phyloP scores from a whole-genome alignment of 192 early-diverging fungal genomes.

The Jimgerdemannia flammicorona region DNA sequence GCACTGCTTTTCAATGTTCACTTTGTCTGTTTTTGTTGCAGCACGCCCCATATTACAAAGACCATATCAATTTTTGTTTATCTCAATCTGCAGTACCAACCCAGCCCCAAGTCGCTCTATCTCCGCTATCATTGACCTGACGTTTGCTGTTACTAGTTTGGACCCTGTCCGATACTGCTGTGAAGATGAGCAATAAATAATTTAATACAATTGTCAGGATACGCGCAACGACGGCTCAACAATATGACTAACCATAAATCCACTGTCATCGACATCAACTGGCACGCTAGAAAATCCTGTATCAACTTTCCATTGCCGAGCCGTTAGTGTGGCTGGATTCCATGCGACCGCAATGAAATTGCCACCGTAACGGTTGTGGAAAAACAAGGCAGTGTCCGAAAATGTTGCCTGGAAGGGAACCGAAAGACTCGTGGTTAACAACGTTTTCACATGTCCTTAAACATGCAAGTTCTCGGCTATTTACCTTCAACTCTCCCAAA shows the following conservation, averaged over 20 bases:
- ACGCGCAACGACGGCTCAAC: not conserved
- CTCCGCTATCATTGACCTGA: not conserved
- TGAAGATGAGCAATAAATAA: not conserved
- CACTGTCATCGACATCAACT: slow-evolving; percentile 40
- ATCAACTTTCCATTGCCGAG: slow-evolving; percentile 63
- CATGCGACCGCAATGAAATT: slow-evolving; percentile 66
- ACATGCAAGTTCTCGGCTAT: not conserved
- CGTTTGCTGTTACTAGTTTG: slow-evolving; percentile 1
- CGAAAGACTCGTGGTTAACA: slow-evolving; percentile 1
- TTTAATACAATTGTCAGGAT: not conserved
- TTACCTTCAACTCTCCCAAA: slow-evolving; percentile 63
- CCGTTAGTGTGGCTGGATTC: slow-evolving; percentile 51
- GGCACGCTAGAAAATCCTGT: slow-evolving; percentile 54
- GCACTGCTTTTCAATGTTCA: too few relatives aligned
- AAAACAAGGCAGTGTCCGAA: slow-evolving; percentile 64
- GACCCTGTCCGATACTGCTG: slow-evolving; percentile 14
- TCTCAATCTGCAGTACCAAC: not conserved
- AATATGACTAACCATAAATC: slow-evolving; percentile 34
- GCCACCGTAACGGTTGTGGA: slow-evolving; percentile 74
- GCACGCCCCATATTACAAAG: too few relatives aligned
- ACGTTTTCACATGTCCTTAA: too few relatives aligned
- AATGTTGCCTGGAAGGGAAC: slow-evolving; percentile 34
- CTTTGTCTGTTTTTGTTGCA: too few relatives aligned
- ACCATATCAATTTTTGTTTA: not conserved
- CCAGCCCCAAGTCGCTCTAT: not conserved